A percentile compares a stretch with the other conserved stretches of the same genome.
Conservation (phyloP, 257 asterid genomes). For the Avicennia marina region DNA sequence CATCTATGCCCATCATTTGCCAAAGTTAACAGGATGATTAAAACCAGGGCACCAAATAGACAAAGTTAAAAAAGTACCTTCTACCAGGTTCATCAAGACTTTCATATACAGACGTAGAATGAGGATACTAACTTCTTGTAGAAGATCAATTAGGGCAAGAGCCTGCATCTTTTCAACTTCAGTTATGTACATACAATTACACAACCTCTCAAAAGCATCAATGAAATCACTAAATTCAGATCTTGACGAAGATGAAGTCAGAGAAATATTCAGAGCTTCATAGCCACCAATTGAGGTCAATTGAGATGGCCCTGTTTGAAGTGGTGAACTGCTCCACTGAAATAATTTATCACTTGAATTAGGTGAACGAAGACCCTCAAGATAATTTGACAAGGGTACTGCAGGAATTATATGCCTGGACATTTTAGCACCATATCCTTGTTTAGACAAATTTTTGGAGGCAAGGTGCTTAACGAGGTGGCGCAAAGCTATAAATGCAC, state of each 20-base stretch:
- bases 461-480: conserved; percentile 57
- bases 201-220: conserved; percentile 58
- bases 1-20: no score
- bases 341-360: conserved; percentile 48
- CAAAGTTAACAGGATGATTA: neutral
- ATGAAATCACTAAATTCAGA: conserved; percentile 54
- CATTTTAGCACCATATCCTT: conserved; percentile 28
- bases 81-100: conserved; percentile 96
- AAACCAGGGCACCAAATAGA: conserved; percentile 4
- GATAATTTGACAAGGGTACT: conserved; percentile 67
- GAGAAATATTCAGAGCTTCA: conserved; percentile 33
- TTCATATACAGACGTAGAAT: conserved; percentile 66
- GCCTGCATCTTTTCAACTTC: conserved; percentile 69
- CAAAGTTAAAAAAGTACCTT: conserved; percentile 41
- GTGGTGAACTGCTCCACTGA: conserved; percentile 65
- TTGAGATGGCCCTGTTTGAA: conserved; percentile 38
- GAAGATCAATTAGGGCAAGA: conserved; percentile 62
- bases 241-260: conserved; percentile 36
- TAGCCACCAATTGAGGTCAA: conserved; percentile 35
- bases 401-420: conserved; percentile 39
- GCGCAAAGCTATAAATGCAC: conserved; percentile 72
- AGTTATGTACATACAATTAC: conserved; percentile 35
- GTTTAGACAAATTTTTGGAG: conserved; percentile 29
- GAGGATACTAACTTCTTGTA: conserved; percentile 66
- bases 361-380: conserved; percentile 57